A percentile compares a stretch with the other conserved stretches of the same genome.
These are phyloP conservation scores for Plasmodium adleri DNA, from an alignment of 169 alveolate species.

Conservation along the genomic window DNA sequence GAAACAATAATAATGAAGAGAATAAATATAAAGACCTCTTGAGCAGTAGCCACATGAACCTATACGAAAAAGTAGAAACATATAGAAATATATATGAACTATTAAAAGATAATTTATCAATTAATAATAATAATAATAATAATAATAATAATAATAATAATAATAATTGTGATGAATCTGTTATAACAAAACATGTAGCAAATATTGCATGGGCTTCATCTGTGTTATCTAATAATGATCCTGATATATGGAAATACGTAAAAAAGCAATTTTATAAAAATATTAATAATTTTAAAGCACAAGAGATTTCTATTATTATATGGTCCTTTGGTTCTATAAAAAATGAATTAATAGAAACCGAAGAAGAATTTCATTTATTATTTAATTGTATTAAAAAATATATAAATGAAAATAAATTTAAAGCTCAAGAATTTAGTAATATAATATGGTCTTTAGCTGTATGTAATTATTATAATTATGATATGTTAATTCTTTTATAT, in stretches of 20 bases:
- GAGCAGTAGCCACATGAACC: constrained; percentile 15
- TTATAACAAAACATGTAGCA: constrained; percentile 60
- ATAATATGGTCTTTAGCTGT: constrained; percentile 59
- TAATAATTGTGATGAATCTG: background rate
- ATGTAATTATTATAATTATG: constrained; percentile 38
- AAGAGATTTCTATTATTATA: constrained; percentile 49
- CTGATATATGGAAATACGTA: constrained; percentile 27
- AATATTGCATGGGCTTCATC: constrained; percentile 73
- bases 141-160: too few relatives aligned
- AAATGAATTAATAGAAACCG: constrained; percentile 16
- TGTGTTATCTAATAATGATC: constrained; percentile 41
- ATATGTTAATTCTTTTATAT: constrained; percentile 29
- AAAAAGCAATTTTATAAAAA: constrained; percentile 52
- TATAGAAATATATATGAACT: constrained; percentile 23
- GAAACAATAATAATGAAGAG: background rate
- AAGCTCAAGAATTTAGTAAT: constrained; percentile 72
- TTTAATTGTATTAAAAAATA: constrained; percentile 18
- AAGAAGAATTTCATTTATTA: constrained; percentile 40
- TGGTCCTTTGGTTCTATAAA: constrained; percentile 71
- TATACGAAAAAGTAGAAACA: constrained; percentile 10
- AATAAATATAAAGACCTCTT: background rate
- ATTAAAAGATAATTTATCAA: constrained; percentile 11
- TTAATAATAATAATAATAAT: background rate
- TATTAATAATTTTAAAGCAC: constrained; percentile 52
- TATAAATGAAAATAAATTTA: constrained; percentile 35